Percentiles rank a stretch among this genome's conserved stretches.
phyloP scores from a whole-genome alignment of 2,329 filamentous ascomycete species.

The Fusarium falciforme region DNA sequence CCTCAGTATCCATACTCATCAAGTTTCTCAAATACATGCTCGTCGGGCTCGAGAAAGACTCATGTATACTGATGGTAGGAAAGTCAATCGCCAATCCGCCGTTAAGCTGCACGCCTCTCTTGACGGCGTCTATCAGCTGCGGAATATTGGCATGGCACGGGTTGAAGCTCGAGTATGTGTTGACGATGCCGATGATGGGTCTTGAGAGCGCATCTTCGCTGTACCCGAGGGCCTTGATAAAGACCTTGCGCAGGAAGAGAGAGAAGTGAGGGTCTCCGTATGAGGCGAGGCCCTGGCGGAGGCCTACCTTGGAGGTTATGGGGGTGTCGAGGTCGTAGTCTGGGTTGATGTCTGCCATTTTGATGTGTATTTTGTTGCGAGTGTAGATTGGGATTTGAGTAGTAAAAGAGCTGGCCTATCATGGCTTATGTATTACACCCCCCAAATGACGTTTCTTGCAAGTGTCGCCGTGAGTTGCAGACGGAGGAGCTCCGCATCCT shows the following conservation, averaged over 20 bases:
- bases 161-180: slow-evolving; percentile 79
- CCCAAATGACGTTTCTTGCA: slow-evolving; percentile 22
- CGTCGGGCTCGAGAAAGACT: slow-evolving; percentile 76
- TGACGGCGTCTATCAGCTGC: slow-evolving; percentile 77
- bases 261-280: slow-evolving; percentile 83
- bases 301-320: slow-evolving; percentile 62
- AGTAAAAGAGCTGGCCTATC: slow-evolving; percentile 25
- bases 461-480: slow-evolving; percentile 1
- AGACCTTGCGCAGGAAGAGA: slow-evolving; percentile 79
- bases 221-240: slow-evolving; percentile 82
- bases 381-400: background rate
- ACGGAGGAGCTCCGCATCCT: slow-evolving; percentile 33
- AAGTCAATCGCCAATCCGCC: slow-evolving; percentile 79
- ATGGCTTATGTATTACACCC: slow-evolving; percentile 37
- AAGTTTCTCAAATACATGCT: slow-evolving; percentile 81
- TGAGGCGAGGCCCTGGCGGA: slow-evolving; percentile 73
- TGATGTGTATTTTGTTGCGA: background rate
- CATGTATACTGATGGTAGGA: slow-evolving; percentile 78
- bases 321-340: slow-evolving; percentile 73
- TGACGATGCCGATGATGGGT: slow-evolving; percentile 80
- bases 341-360: slow-evolving; percentile 38
- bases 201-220: slow-evolving; percentile 76
- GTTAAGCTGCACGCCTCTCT: slow-evolving; percentile 73
- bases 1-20: slow-evolving; percentile 85
- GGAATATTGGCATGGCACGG: slow-evolving; percentile 80